These are phyloP conservation scores for Kodamaea arcana DNA, from an alignment of 1,139 yeast species.

Conservation along the genomic window DNA sequence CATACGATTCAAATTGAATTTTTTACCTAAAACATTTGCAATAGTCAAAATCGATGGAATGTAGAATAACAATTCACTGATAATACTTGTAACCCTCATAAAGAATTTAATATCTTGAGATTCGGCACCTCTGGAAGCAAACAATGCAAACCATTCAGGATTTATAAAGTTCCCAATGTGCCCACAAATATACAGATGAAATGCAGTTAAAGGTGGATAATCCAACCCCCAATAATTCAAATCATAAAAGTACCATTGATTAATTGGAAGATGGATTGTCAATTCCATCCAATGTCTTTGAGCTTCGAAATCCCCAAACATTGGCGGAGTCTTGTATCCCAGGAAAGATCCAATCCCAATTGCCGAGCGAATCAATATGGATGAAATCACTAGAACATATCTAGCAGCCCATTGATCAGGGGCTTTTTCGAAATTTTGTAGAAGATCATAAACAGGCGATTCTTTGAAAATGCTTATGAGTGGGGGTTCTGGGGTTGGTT, in stretches of 20 bases:
- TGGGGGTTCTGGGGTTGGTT: too few relatives aligned
- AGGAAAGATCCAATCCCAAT: constrained; percentile 88
- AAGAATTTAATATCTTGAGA: constrained; percentile 61
- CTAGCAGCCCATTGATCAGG: constrained; percentile 90
- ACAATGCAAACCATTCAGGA: constrained; percentile 71
- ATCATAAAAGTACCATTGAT: constrained; percentile 85
- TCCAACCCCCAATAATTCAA: constrained; percentile 94
- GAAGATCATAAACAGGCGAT: constrained; percentile 39
- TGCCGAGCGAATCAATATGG: constrained; percentile 74
- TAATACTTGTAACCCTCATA: constrained; percentile 76
- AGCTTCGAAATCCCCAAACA: constrained; percentile 95
- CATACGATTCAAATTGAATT: constrained; percentile 53
- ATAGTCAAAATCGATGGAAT: constrained; percentile 77
- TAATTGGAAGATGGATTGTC: constrained; percentile 69
- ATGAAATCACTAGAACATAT: constrained; percentile 69
- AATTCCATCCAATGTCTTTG: constrained; percentile 98
- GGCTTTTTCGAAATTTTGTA: constrained; percentile 47
- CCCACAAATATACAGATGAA: constrained; percentile 81
- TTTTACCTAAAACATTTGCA: constrained; percentile 63
- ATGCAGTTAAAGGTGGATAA: constrained; percentile 96
- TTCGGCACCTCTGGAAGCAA: constrained; percentile 73
- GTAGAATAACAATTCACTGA: constrained; percentile 70
- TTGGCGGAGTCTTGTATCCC: constrained; percentile 65
- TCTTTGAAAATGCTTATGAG: constrained; percentile 15
- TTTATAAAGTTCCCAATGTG: constrained; percentile 61